These are phyloP conservation scores for Cymbidium sinense DNA, from an alignment of 106 monocot species.

Conservation along the genomic window DNA sequence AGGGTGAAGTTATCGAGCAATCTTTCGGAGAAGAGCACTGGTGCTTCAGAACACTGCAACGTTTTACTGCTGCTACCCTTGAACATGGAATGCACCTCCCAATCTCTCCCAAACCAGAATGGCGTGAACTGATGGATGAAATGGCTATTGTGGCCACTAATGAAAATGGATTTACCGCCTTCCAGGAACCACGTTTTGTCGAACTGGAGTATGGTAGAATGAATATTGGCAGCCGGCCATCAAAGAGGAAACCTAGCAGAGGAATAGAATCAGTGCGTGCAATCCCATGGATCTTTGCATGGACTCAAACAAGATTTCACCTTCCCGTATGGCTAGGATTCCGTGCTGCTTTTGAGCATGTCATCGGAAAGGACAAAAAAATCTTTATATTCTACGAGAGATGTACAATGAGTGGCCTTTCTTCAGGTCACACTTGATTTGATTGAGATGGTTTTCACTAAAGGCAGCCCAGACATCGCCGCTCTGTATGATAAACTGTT, in stretches of 20 bases:
- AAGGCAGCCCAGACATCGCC: conserved; percentile 87
- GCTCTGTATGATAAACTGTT: conserved; percentile 84
- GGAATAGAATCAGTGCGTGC: too few relatives aligned
- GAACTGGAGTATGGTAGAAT: too few relatives aligned
- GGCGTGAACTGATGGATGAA: conserved; percentile 32
- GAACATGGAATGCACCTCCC: conserved; percentile 97
- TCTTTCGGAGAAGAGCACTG: conserved; percentile 86
- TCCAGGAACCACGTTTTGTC: too few relatives aligned
- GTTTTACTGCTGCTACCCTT: conserved; percentile 86
- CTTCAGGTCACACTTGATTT: conserved; percentile 90
- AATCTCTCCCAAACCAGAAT: conserved; percentile 82
- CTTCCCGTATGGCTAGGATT: conserved; percentile 98
- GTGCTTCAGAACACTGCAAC: conserved; percentile 84
- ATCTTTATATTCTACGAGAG: conserved; percentile 50
- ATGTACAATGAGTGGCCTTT: conserved; percentile 99
- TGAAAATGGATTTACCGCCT: too few relatives aligned
- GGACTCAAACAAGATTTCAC: too few relatives aligned
- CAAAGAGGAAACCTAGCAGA: too few relatives aligned
- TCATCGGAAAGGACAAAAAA: conserved; percentile 58
- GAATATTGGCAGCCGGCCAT: too few relatives aligned
- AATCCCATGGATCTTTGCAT: too few relatives aligned
- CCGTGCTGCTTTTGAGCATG: conserved; percentile 78
- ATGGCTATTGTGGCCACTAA: background rate
- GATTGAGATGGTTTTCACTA: conserved; percentile 98
- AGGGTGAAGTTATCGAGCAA: too few relatives aligned